Conservation (phyloP, 805 yeast genomes). For the Torulaspora franciscae region DNA sequence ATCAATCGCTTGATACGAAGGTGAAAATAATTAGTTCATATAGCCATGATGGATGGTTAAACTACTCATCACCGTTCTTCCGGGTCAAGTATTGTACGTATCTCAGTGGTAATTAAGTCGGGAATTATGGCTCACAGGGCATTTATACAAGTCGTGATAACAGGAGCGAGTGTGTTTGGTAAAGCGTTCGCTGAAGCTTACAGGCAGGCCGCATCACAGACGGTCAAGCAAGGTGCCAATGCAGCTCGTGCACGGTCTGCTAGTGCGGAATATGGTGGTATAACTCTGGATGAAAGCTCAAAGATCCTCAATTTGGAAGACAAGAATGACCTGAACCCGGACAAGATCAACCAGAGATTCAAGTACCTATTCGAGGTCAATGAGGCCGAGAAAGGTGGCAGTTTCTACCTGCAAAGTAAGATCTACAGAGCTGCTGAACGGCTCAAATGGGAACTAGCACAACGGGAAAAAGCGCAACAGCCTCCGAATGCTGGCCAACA, state of each 20-base stretch:
- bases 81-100: background rate
- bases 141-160: constrained; percentile 78
- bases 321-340: constrained; percentile 47
- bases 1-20: background rate
- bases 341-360: constrained; percentile 64
- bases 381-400: constrained; percentile 92
- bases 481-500: constrained; percentile 2
- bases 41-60: background rate
- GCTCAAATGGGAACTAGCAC: constrained; percentile 62
- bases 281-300: constrained; percentile 82
- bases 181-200: constrained; percentile 96
- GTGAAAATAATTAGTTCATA: background rate
- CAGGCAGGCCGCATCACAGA: constrained; percentile 90
- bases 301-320: constrained; percentile 81
- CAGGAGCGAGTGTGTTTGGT: constrained; percentile 95
- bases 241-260: constrained; percentile 41
- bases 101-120: background rate
- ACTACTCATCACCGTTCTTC: constrained; percentile 1
- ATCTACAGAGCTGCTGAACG: constrained; percentile 93
- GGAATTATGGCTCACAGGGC: constrained; percentile 76
- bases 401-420: constrained; percentile 88
- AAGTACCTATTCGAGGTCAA: constrained; percentile 81
- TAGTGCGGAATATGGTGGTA: constrained; percentile 57
- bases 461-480: constrained; percentile 18
- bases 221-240: constrained; percentile 64